Evolutionary conservation across 441 rosid genomes (phyloP).

Genomic region (Melastoma candidum): DNA sequence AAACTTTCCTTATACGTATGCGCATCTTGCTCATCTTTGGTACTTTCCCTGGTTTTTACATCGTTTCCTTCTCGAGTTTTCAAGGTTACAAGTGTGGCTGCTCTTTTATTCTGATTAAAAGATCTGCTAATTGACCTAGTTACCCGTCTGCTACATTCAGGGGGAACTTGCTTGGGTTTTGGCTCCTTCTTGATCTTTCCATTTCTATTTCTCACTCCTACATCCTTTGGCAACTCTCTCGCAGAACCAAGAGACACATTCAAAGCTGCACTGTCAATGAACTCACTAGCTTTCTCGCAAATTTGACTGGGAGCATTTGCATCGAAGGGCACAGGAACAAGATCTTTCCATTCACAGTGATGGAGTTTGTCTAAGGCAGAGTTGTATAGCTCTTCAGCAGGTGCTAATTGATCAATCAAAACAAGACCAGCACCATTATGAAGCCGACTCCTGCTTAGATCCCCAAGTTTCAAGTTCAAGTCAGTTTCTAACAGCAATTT

Average conservation of each 20-base stretch:
- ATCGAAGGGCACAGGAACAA: constrained; percentile 25
- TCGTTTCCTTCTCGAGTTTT: constrained; percentile 20
- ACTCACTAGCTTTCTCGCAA: constrained; percentile 11
- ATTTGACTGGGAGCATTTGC: constrained; percentile 18
- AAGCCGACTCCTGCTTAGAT: constrained; percentile 37
- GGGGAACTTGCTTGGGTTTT: constrained; percentile 26
- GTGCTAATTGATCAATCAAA: constrained; percentile 30
- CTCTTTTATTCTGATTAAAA: constrained; percentile 28
- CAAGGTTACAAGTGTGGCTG: constrained; percentile 22
- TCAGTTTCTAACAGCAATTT: constrained; percentile 47
- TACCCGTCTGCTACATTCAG: constrained; percentile 39
- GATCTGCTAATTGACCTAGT: constrained; percentile 72
- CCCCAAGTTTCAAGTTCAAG: constrained; percentile 60
- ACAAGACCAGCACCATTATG: constrained; percentile 19
- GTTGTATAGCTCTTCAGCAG: constrained; percentile 52
- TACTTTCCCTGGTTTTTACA: constrained; percentile 13
- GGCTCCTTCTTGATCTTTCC: constrained; percentile 34
- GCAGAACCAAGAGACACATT: constrained; percentile 13
- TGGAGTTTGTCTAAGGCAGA: constrained; percentile 52
- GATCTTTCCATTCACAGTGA: constrained; percentile 52
- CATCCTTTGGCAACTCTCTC: constrained; percentile 18
- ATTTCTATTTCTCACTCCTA: constrained; percentile 32
- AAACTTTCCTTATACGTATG: constrained; percentile 23
- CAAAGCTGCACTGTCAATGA: constrained; percentile 20
- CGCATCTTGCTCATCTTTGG: constrained; percentile 19